These are phyloP conservation scores for Aspergillus quadrilineatus DNA, from an alignment of 2,329 filamentous ascomycete species.

Conservation along the genomic window DNA sequence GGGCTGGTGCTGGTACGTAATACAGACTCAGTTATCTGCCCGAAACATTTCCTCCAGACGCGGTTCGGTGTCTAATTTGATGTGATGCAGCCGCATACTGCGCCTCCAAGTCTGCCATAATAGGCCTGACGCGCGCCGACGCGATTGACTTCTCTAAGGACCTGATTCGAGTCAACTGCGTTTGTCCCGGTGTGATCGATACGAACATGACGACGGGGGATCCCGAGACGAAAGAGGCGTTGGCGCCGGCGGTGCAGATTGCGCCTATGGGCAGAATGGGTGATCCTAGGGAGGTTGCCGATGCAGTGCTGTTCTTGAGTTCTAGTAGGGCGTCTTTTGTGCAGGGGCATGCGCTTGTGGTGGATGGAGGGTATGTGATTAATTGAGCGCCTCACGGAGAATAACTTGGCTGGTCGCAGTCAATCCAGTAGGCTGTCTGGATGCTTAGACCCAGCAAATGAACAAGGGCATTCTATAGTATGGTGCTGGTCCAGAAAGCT, in stretches of 20 bases:
- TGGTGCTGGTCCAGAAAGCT: too few species aligned
- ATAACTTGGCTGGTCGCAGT: too few species aligned
- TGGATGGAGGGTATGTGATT: conserved; percentile 56
- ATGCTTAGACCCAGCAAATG: too few species aligned
- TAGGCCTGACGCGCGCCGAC: conserved; percentile 58
- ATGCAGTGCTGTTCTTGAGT: conserved; percentile 52
- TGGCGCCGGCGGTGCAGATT: conserved; percentile 45
- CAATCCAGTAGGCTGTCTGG: too few species aligned
- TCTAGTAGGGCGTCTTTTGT: conserved; percentile 53
- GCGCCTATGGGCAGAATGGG: conserved; percentile 56
- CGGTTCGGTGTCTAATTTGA: too few species aligned
- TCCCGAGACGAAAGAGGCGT: conserved; percentile 33
- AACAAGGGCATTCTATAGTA: too few species aligned
- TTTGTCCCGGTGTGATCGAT: conserved; percentile 46
- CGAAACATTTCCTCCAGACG: too few species aligned
- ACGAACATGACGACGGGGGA: conserved; percentile 49
- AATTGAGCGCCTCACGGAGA: conserved; percentile 17
- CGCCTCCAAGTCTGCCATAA: conserved; percentile 58
- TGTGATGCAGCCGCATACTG: conserved; percentile 52
- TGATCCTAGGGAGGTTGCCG: conserved; percentile 50
- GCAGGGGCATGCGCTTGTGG: conserved; percentile 53
- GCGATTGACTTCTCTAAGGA: conserved; percentile 56
- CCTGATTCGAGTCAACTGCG: conserved; percentile 35
- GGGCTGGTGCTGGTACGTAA: conserved; percentile 46
- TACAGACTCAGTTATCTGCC: not conserved